These are phyloP conservation scores for Annulohypoxylon truncatum DNA, from an alignment of 2,329 filamentous ascomycete genomes.

Conservation along the genomic window DNA sequence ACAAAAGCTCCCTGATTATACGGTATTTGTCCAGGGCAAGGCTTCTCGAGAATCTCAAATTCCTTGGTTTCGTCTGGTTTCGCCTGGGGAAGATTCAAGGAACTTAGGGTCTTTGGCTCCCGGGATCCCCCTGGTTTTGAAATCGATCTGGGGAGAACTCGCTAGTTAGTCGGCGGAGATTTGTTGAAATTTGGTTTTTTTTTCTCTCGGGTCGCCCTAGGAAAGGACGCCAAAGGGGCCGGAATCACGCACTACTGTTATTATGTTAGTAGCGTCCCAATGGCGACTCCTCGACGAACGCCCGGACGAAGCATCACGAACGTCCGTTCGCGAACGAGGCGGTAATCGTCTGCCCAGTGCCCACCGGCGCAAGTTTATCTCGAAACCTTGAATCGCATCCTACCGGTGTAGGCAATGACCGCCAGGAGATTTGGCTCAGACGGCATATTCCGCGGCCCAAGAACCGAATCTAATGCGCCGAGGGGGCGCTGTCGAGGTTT, in stretches of 20 bases:
- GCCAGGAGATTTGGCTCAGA: not conserved
- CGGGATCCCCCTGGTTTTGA: not conserved
- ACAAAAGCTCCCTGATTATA: not conserved
- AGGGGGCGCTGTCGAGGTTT: not conserved
- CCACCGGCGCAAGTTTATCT: not conserved
- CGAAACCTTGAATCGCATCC: not conserved
- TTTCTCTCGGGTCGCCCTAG: not conserved
- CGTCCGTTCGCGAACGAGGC: not conserved
- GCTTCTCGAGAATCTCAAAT: not conserved
- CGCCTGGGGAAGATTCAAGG: not conserved
- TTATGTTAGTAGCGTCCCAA: not conserved
- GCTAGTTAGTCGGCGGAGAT: not conserved
- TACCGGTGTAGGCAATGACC: not conserved
- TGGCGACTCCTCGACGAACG: not conserved
- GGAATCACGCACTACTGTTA: not conserved
- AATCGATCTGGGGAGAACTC: not conserved
- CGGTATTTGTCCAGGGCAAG: not conserved
- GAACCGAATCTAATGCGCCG: not conserved
- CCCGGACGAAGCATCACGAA: not conserved
- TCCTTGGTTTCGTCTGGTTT: constrained; percentile 2
- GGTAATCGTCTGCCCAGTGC: not conserved
- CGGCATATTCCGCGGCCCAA: not conserved
- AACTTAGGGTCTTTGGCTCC: not conserved
- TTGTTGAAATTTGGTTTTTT: not conserved
- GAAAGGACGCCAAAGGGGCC: not conserved